Evolutionary conservation across 2,329 filamentous ascomycete species (phyloP).

Genomic region (Curvularia sp.): DNA sequence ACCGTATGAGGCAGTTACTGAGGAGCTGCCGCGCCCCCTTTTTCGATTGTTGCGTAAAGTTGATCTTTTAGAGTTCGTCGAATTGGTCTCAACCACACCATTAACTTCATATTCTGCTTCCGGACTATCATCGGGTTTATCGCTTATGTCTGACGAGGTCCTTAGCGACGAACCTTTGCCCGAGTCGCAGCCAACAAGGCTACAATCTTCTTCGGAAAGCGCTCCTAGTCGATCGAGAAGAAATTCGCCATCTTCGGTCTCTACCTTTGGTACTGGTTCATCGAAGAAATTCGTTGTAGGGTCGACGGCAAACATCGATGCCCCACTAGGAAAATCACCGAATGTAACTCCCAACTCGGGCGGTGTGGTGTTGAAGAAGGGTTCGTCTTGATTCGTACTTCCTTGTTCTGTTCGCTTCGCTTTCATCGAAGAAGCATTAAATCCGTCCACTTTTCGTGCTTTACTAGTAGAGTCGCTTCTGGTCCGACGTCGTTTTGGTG

Average conservation of each 20-base stretch:
- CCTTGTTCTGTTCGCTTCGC: neutral
- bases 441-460: constrained; percentile 10
- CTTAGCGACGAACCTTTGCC: constrained; percentile 38
- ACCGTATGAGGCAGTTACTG: constrained; percentile 29
- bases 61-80: constrained; percentile 16
- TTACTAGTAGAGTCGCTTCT: constrained; percentile 21
- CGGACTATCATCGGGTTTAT: constrained; percentile 23
- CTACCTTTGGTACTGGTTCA: constrained; percentile 5
- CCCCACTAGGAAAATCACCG: constrained; percentile 38
- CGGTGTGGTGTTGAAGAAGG: constrained; percentile 15
- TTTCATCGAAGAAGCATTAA: neutral
- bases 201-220: constrained; percentile 23
- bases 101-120: constrained; percentile 10
- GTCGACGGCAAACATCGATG: constrained; percentile 23
- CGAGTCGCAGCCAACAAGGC: constrained; percentile 31
- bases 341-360: constrained; percentile 38
- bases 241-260: constrained; percentile 2
- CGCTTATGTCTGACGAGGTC: constrained; percentile 32
- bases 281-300: constrained; percentile 10
- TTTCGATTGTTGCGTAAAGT: constrained; percentile 31
- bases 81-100: constrained; percentile 3
- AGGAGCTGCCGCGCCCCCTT: constrained; percentile 35
- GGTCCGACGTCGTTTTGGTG: constrained; percentile 43
- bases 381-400: constrained; percentile 6
- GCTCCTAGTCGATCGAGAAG: constrained; percentile 10